Evolutionary conservation across 2,329 filamentous ascomycete genomes (phyloP).

Genomic region (Botryosphaeria agaves): DNA sequence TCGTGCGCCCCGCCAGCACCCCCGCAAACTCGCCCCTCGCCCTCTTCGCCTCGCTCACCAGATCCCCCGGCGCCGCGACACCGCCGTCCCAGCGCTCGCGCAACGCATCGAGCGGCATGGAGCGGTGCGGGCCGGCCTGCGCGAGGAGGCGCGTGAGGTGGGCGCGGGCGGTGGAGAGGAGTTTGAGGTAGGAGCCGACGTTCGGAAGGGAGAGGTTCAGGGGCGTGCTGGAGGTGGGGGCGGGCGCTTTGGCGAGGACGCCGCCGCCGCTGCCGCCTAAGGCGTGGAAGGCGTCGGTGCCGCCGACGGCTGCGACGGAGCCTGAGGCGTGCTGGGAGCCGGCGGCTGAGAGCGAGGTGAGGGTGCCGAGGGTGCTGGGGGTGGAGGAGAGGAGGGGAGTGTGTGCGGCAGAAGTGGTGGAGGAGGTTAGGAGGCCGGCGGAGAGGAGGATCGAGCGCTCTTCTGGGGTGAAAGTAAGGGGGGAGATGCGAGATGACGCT

Average conservation of each 20-base stretch:
- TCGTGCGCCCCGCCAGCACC: conserved; percentile 42
- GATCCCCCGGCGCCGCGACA: conserved; percentile 28
- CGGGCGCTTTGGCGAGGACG: conserved; percentile 2
- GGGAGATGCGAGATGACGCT: conserved; percentile 24
- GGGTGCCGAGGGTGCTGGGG: conserved; percentile 27
- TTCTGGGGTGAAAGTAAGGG: conserved; percentile 21
- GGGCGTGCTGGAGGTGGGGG: conserved; percentile 12
- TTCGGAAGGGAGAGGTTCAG: conserved; percentile 46
- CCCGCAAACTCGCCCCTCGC: conserved; percentile 38
- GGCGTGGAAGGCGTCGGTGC: conserved; percentile 44
- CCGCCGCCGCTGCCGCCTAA: conserved; percentile 38
- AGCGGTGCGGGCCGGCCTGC: conserved; percentile 39
- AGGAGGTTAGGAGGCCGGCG: conserved; percentile 45
- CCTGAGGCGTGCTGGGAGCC: conserved; percentile 48
- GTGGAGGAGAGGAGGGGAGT: conserved; percentile 15
- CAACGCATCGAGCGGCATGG: conserved; percentile 44
- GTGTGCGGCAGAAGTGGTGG: conserved; percentile 27
- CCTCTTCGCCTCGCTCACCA: conserved; percentile 29
- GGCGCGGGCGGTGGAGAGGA: conserved; percentile 41
- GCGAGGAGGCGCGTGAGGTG: conserved; percentile 43
- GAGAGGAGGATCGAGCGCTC: conserved; percentile 43
- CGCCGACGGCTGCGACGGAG: conserved; percentile 50
- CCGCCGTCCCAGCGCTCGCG: conserved; percentile 57
- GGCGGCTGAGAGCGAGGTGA: conserved; percentile 44
- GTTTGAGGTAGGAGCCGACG: conserved; percentile 49